Evolutionary conservation across 1,284 basidiomycete species (phyloP), one percentile per base, ranked within the genome.

Genomic region (Irpex lacteus): DNA sequence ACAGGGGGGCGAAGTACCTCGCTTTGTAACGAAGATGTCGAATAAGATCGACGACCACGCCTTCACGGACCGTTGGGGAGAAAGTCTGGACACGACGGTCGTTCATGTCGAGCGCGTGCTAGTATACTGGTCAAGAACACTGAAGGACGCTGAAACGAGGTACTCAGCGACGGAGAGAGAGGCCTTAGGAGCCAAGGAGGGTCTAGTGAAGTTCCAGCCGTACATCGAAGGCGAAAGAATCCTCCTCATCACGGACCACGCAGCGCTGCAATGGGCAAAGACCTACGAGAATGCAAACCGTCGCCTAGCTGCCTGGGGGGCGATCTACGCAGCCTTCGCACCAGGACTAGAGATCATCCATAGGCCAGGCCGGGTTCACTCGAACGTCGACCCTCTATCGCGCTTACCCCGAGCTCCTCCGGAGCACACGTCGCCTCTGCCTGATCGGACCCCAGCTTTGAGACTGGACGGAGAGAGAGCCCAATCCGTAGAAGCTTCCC

Each of bases 311-410:
- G 62, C 69, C 0, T 76, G 72, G 73, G 73, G 73, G 44, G 63
- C 70, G 3, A 65, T 73, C 0, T 74, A 74, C 60, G 40, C 71
- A 11, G 73, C 75, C 0, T 77, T 70, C 63, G n/a, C 38, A 1
- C 78, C 75, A 1, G 63, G 63, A 1, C 59, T 80, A 13, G 50
- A 70, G 5, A 78, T 79, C 9, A 66, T 78, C 3, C 77, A 79
- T 60, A 69, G 73, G 15, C 70, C 76, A 2, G 78, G 77, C 4
- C 60, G 70, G 7, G 70, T 75, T 0, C 77, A 80, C 59, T 76
- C 73, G 0, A 78, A 78, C 21, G 21, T 26, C 21, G 32, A 32
- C 32, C 32, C 32, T 32, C 32, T 32, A 32, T 32, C 32, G 32
- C 32, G 32, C 4, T 32, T 32, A 5, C 32, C 32, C 32, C 3